These are phyloP conservation scores for Cyberlindnera xishuangbannaensis DNA, from an alignment of 805 yeast species.

Conservation along the genomic window DNA sequence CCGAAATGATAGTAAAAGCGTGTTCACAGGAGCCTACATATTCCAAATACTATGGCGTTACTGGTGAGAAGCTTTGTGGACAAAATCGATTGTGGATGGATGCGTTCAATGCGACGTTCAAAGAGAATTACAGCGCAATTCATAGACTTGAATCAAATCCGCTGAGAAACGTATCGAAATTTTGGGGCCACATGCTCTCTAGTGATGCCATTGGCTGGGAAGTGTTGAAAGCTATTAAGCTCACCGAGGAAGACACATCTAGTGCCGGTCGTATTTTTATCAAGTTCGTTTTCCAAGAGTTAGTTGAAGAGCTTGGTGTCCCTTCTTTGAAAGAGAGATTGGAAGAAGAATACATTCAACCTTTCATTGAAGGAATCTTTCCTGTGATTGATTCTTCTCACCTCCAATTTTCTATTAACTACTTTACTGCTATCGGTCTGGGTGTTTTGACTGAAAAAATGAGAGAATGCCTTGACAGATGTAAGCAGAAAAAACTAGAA, in stretches of 20 bases:
- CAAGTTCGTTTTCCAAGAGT: slow-evolving; percentile 73
- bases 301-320: slow-evolving; percentile 72
- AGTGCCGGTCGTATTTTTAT: slow-evolving; percentile 76
- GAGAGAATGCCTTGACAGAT: slow-evolving; percentile 45
- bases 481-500: slow-evolving; percentile 26
- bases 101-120: slow-evolving; percentile 49
- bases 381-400: slow-evolving; percentile 50
- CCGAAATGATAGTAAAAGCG: slow-evolving; percentile 70
- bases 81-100: slow-evolving; percentile 50
- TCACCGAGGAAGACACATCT: slow-evolving; percentile 71
- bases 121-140: slow-evolving; percentile 46
- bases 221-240: slow-evolving; percentile 44
- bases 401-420: slow-evolving; percentile 77
- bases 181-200: slow-evolving; percentile 82
- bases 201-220: slow-evolving; percentile 64
- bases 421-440: slow-evolving; percentile 86
- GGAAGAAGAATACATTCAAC: slow-evolving; percentile 44
- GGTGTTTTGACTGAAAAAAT: slow-evolving; percentile 79
- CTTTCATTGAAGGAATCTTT: slow-evolving; percentile 52
- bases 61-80: slow-evolving; percentile 59
- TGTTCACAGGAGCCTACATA: slow-evolving; percentile 84
- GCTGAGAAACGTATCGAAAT: slow-evolving; percentile 70
- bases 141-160: slow-evolving; percentile 69
- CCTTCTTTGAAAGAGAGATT: slow-evolving; percentile 43
- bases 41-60: slow-evolving; percentile 76